Evolutionary conservation across 75 land plant genomes (phyloP).

Genomic region (Pinus taeda): DNA sequence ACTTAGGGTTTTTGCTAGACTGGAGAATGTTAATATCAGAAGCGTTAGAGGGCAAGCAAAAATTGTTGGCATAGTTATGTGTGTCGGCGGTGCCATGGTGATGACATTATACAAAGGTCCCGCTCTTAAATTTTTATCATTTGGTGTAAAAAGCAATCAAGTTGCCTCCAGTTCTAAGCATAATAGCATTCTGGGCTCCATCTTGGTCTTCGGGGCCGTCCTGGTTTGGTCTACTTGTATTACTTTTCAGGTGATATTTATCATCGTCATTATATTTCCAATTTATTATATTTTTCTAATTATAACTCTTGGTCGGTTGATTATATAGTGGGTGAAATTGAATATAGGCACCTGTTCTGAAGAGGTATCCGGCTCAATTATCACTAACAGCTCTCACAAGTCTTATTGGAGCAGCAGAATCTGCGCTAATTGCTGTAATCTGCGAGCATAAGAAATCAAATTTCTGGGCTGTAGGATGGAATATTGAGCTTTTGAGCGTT

Average conservation of each 20-base stretch:
- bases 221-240: slow-evolving; percentile 34
- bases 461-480: slow-evolving; percentile 39
- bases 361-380: slow-evolving; percentile 48
- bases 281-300: neutral
- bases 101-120: slow-evolving; percentile 8
- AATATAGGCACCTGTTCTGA: slow-evolving; percentile 37
- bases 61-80: neutral
- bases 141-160: no score
- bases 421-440: slow-evolving; percentile 32
- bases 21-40: neutral
- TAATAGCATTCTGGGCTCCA: slow-evolving; percentile 7
- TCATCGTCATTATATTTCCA: neutral
- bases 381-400: slow-evolving; percentile 60
- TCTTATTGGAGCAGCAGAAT: slow-evolving; percentile 43
- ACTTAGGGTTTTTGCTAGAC: neutral
- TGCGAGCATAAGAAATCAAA: slow-evolving; percentile 16
- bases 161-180: no score
- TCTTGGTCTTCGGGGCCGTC: slow-evolving; percentile 29
- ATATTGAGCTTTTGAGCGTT: slow-evolving; percentile 40
- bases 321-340: neutral
- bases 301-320: no score
- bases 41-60: slow-evolving; percentile 1
- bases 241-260: slow-evolving; percentile 40
- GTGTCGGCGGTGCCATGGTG: neutral
- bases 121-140: neutral